Percentiles rank a stretch among this genome's conserved stretches.
Evolutionary conservation across 2,329 filamentous ascomycete genomes (phyloP).

Genomic region (Didymellaceae sp.): DNA sequence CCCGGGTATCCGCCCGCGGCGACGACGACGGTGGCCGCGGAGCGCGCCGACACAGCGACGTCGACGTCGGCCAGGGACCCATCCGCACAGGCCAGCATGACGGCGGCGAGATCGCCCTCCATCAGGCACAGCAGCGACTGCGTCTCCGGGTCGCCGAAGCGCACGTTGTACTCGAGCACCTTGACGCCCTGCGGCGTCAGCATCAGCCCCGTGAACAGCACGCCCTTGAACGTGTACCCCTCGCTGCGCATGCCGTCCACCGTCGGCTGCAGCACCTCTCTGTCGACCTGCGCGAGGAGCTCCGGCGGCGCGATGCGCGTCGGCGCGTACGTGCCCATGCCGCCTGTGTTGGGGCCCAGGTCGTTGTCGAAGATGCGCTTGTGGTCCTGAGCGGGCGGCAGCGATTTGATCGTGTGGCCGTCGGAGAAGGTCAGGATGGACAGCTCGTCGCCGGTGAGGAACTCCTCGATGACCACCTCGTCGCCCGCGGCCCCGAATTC

Average conservation of each 20-base stretch:
- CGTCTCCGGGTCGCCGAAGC: conserved; percentile 91
- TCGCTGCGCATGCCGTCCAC: conserved; percentile 87
- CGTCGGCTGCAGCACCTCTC: conserved; percentile 85
- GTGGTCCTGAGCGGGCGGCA: conserved; percentile 95
- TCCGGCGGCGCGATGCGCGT: conserved; percentile 60
- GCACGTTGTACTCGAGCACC: conserved; percentile 90
- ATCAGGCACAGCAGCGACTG: conserved; percentile 84
- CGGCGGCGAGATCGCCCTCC: conserved; percentile 83
- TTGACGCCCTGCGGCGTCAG: conserved; percentile 82
- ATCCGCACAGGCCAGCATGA: conserved; percentile 85
- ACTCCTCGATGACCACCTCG: conserved; percentile 96
- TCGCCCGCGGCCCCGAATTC: conserved; percentile 87
- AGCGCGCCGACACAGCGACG: conserved; percentile 71
- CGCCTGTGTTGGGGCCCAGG: conserved; percentile 89
- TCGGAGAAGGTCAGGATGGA: conserved; percentile 92
- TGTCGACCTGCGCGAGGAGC: conserved; percentile 79
- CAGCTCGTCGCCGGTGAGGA: conserved; percentile 87
- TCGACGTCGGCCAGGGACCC: conserved; percentile 74
- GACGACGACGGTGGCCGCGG: conserved; percentile 91
- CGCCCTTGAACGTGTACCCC: conserved; percentile 62
- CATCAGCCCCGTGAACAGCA: conserved; percentile 92
- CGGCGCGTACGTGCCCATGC: conserved; percentile 97
- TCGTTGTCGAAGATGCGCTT: conserved; percentile 94
- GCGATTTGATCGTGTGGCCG: conserved; percentile 79
- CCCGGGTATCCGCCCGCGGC: conserved; percentile 91